Evolutionary conservation across 1,139 yeast species (phyloP), one percentile per base, ranked within the genome.

Genomic region (Yamadazyma diddensiae): DNA sequence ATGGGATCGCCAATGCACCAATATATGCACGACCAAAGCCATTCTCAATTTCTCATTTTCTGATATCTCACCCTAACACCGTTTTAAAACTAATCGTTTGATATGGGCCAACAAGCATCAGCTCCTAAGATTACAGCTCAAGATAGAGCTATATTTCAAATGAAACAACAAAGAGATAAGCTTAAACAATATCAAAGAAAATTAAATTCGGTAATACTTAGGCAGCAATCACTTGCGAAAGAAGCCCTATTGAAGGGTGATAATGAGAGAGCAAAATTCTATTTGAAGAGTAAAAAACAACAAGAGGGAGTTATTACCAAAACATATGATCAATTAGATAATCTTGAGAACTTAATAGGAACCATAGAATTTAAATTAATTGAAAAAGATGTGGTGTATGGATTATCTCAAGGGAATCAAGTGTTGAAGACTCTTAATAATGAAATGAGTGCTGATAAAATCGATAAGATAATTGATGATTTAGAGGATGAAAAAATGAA

Each of bases 311-410:
- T 84, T 10, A 63, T 90, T 3, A 59, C 62, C 21, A 82, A 80
- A 48, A 83, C 95, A 0, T 84, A 81, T 35, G 77, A 73, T 24
- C 97, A 92, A 56, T 63, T 88, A 20, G 82, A 79, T 36, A 84
- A 85, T 30, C 59, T 92, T 24, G 97, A 90, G 51, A 68, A 70
- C 33, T 66, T 85, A 52, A 78, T 82, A 4, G 75, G 79, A 15
- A 80, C 84, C 20, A 83, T 92, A 26, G 97, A 92, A 59, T 88
- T 85, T 60, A 92, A 94, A 47, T 61, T 85, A 40, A 82, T 92
- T 23, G 97, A 90, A 53, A 79, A 80, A 45, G 95, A 87, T 49
- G 90, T 92, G 31, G 47, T 88, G 11, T 75, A 73, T 41, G 96
- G 97, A 0, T 65, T 92, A 28, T 70, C 77, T 45, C 82, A 83